These are phyloP conservation scores for Panellus pusillus DNA, from an alignment of 768 basidiomycete genomes.

Conservation along the genomic window DNA sequence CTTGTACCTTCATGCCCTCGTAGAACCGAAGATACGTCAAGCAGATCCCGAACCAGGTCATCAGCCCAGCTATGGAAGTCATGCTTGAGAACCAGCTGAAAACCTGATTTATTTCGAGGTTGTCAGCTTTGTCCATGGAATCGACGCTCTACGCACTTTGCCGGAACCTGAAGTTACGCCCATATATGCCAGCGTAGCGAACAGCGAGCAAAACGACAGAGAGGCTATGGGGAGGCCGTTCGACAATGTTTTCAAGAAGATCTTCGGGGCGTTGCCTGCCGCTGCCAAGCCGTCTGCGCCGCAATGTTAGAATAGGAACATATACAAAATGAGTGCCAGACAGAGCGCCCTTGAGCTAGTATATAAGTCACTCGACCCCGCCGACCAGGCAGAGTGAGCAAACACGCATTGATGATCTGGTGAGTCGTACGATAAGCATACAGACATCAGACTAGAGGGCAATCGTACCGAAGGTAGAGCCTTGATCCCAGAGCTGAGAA, in stretches of 20 bases:
- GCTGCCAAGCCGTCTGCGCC: constrained; percentile 73
- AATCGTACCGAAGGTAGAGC: constrained; percentile 67
- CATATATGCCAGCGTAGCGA: constrained; percentile 82
- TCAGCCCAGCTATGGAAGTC: constrained; percentile 63
- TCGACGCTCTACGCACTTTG: not conserved
- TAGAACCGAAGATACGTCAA: constrained; percentile 83
- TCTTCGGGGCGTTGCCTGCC: constrained; percentile 76
- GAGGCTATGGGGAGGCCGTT: constrained; percentile 77
- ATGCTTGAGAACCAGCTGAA: constrained; percentile 81
- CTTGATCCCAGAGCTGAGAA: constrained; percentile 75
- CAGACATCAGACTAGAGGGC: not conserved
- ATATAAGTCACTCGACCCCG: constrained; percentile 86
- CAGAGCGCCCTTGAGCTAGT: constrained; percentile 86
- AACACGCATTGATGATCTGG: constrained; percentile 77
- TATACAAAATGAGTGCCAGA: constrained; percentile 35
- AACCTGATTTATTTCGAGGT: constrained; percentile 39
- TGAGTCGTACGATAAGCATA: not conserved
- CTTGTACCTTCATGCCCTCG: constrained; percentile 77
- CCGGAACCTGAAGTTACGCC: constrained; percentile 40
- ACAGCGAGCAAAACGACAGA: constrained; percentile 65
- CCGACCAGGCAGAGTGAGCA: constrained; percentile 94
- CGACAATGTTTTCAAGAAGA: constrained; percentile 70
- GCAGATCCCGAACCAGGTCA: constrained; percentile 82
- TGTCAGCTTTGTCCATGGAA: constrained; percentile 49
- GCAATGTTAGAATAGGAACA: not conserved